Evolutionary conservation across 768 basidiomycete species (phyloP), one percentile per base, ranked within the genome.

Genomic region (Serendipita sp.): DNA sequence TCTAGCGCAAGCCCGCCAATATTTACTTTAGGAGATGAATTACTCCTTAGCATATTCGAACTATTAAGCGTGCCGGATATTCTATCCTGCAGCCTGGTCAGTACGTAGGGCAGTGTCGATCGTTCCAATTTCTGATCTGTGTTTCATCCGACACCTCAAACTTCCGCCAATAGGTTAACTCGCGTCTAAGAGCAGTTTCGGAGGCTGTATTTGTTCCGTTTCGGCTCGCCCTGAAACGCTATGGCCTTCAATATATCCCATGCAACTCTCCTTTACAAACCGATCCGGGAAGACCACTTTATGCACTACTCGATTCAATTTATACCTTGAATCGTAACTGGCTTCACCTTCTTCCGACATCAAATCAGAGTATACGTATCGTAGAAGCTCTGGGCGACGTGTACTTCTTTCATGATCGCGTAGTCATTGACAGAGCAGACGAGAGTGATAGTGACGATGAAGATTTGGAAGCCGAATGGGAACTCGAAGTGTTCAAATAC

Each of bases 11-110:
- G 20, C 17, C 20, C n/a, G 17, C 45, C 45, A 5, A 24, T 58
- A 31, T 58, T 58, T 9, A 58, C 17, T 24, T 31, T 58, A 9
- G 53, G 53, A 34, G 53, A 58, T 58, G 53, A 58, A n/a, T n/a
- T 58, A 24, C 26, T 58, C 3, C 33, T 58, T 11, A 28, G 26
- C 30, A 58, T 58, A 22, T 30, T 58, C 17, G 53, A 58, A 26
- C 26, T 58, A 11, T 28, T 58, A n/a, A 58, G 53, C 26, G 33
- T 58, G 9, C 26, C 24, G n/a, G 53, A 58, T n/a, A 34, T 58
- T 11, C 17, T 58, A 26, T 58, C 53, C 9, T 58, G 53, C n/a
- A 26, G 24, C 20, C 31, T 58, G 53, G 53, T 58, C 17, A 28
- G 53, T 24, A 11, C 20, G 14, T 38, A 38, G 38, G 14, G 38